A percentile compares a stretch with the other conserved stretches of the same genome.
These are phyloP conservation scores for Penicillium aurantiogriseum DNA, from an alignment of 2,329 filamentous ascomycete species.

Conservation along the genomic window DNA sequence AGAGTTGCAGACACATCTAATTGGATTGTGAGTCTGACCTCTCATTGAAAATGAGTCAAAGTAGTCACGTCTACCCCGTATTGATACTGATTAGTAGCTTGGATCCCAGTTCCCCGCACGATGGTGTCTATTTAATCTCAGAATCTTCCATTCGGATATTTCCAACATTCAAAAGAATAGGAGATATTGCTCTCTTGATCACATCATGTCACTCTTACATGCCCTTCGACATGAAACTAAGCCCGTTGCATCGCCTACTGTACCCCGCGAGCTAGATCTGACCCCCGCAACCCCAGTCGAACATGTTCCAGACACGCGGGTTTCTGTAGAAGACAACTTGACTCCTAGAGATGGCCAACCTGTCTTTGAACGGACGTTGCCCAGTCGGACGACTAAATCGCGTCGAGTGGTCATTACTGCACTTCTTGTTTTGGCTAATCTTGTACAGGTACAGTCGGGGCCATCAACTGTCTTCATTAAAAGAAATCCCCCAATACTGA, in stretches of 20 bases:
- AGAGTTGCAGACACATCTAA: background rate
- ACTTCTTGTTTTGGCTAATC: slow-evolving; percentile 25
- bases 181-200: background rate
- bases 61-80: background rate
- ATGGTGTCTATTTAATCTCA: background rate
- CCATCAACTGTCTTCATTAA: background rate
- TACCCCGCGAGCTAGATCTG: background rate
- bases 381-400: slow-evolving; percentile 15
- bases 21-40: background rate
- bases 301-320: background rate
- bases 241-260: background rate
- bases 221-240: background rate
- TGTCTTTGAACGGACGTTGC: slow-evolving; percentile 21
- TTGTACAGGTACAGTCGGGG: slow-evolving; percentile 24
- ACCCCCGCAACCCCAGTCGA: background rate
- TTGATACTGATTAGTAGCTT: background rate
- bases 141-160: background rate
- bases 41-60: background rate
- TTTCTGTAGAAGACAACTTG: background rate
- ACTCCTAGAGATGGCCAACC: slow-evolving; percentile 8
- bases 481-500: background rate
- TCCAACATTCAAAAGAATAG: too few species aligned
- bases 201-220: background rate
- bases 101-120: too few species aligned
- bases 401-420: slow-evolving; percentile 21